Evolutionary conservation across 2,329 filamentous ascomycete species (phyloP).

Genomic region (Scytalidium sp.): DNA sequence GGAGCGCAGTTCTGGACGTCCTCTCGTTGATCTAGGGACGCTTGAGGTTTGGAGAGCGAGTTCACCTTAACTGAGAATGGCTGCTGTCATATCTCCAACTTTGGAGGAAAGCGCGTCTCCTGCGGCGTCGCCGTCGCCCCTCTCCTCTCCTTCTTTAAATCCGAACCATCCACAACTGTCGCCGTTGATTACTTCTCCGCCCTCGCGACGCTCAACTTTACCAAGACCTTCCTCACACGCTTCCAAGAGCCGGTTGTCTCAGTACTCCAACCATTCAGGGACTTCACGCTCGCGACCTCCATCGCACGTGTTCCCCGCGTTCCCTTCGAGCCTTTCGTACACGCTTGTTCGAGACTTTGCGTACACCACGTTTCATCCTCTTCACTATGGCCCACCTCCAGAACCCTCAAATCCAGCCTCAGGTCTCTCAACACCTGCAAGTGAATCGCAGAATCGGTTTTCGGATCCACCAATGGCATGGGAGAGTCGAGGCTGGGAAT

Average conservation of each 20-base stretch:
- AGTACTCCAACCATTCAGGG: constrained; percentile 71
- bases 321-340: constrained; percentile 82
- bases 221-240: constrained; percentile 72
- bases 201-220: constrained; percentile 53
- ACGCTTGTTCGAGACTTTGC: constrained; percentile 95
- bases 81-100: constrained; percentile 55
- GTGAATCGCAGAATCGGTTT: constrained; percentile 70
- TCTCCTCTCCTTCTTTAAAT: constrained; percentile 41
- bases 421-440: constrained; percentile 78
- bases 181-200: constrained; percentile 55
- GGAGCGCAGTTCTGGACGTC: not conserved
- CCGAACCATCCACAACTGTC: constrained; percentile 52
- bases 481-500: constrained; percentile 66
- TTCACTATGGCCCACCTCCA: constrained; percentile 91
- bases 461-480: constrained; percentile 77
- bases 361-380: constrained; percentile 75
- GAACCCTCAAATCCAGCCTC: constrained; percentile 69
- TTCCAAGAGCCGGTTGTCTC: constrained; percentile 77
- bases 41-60: not conserved
- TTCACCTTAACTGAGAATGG: constrained; percentile 17
- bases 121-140: constrained; percentile 49
- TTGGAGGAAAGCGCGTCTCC: constrained; percentile 39
- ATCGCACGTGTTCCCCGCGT: constrained; percentile 79
- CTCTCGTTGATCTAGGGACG: not conserved
- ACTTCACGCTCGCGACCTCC: constrained; percentile 71